Conservation (phyloP, 768 basidiomycete genomes). For the Hypholoma sublateritium region DNA sequence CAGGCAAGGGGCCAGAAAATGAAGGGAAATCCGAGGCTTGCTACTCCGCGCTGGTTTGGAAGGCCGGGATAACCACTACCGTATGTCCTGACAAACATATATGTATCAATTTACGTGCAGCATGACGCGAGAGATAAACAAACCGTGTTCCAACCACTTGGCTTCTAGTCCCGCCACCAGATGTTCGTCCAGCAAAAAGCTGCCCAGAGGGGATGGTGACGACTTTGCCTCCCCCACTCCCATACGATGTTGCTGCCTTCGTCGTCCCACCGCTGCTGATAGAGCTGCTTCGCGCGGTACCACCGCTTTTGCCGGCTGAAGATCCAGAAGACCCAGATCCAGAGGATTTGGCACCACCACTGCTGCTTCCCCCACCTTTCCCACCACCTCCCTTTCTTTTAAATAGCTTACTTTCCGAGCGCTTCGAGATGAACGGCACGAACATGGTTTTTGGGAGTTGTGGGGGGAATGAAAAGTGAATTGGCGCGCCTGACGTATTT, state of each 20-base stretch:
- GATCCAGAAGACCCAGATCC: constrained; percentile 9
- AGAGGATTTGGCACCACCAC: constrained; percentile 1
- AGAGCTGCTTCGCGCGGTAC: constrained; percentile 21
- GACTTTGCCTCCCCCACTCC: constrained; percentile 28
- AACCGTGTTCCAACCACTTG: constrained; percentile 47
- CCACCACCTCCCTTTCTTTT: constrained; percentile 29
- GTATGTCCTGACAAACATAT: constrained; percentile 38
- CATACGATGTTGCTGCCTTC: constrained; percentile 24
- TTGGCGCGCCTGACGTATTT: too few species aligned
- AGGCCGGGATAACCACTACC: constrained; percentile 66
- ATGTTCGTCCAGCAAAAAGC: constrained; percentile 43
- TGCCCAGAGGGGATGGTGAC: constrained; percentile 43
- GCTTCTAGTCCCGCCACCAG: constrained; percentile 52
- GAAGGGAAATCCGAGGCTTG: constrained; percentile 57
- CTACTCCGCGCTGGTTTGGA: constrained; percentile 39
- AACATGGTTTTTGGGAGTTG: constrained; percentile 15
- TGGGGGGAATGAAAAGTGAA: too few species aligned
- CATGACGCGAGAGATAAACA: constrained; percentile 11
- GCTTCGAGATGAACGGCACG: constrained; percentile 27
- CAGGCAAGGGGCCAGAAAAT: constrained; percentile 66
- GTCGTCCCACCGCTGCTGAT: constrained; percentile 15
- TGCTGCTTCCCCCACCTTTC: constrained; percentile 1
- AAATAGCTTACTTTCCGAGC: constrained; percentile 16
- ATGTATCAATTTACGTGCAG: constrained; percentile 3
- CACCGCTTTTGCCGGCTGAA: constrained; percentile 10